phyloP scores from a whole-genome alignment of 768 basidiomycete genomes.

The Lactarius tabidus region DNA sequence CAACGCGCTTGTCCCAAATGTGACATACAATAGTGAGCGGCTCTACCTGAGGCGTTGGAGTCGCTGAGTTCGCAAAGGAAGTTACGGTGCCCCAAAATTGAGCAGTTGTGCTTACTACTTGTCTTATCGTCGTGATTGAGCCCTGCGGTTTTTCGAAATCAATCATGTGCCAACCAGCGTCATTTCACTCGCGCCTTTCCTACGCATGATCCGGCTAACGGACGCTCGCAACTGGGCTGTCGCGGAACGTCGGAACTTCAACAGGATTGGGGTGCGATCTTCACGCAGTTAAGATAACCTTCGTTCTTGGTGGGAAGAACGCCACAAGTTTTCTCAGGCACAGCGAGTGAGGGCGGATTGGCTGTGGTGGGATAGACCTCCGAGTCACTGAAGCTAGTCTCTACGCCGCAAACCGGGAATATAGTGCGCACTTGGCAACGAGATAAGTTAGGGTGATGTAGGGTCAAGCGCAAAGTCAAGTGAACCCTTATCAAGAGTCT shows the following conservation, averaged over 20 bases:
- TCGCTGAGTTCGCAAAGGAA: neutral
- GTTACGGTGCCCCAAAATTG: neutral
- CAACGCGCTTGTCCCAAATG: neutral
- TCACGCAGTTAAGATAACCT: constrained; percentile 25
- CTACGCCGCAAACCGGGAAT: neutral
- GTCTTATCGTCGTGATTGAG: neutral
- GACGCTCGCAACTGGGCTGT: constrained; percentile 34
- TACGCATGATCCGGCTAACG: constrained; percentile 31
- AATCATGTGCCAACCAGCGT: neutral
- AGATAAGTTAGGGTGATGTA: neutral
- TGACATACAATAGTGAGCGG: constrained; percentile 1
- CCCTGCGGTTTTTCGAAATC: neutral
- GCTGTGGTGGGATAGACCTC: no score
- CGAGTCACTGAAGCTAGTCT: no score
- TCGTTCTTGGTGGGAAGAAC: neutral
- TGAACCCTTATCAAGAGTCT: neutral
- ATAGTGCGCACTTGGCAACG: neutral
- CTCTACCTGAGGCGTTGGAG: neutral
- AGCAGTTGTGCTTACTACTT: neutral
- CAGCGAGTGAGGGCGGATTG: no score
- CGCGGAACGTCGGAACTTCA: constrained; percentile 29
- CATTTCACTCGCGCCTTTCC: neutral
- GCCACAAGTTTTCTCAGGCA: no score
- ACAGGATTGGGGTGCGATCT: constrained; percentile 22
- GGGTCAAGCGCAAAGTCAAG: neutral